Conservation (phyloP, 495 filamentous ascomycete genomes). For the Penicillium bialowiezense region DNA sequence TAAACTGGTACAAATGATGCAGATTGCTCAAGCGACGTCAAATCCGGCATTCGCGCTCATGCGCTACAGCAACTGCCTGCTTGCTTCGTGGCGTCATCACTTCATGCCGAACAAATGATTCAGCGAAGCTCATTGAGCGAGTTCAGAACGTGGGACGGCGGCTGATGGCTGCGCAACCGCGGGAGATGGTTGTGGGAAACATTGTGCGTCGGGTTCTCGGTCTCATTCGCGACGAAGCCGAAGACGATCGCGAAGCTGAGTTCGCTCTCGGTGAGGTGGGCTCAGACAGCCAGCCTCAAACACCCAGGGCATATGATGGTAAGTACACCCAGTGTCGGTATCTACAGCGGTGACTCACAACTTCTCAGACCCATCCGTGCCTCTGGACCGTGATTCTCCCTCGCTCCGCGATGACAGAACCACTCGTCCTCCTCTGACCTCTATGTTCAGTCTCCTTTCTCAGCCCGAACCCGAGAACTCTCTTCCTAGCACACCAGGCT, state of each 20-base stretch:
- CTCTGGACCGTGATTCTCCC: constrained; percentile 32
- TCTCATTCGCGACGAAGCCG: constrained; percentile 85
- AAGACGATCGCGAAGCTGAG: constrained; percentile 73
- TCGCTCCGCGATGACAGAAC: constrained; percentile 34
- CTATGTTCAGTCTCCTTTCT: constrained; percentile 83
- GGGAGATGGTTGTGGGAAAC: constrained; percentile 89
- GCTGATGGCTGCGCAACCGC: constrained; percentile 76
- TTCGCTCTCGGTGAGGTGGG: constrained; percentile 50
- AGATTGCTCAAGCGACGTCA: constrained; percentile 89
- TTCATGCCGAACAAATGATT: constrained; percentile 61
- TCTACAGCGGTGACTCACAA: constrained; percentile 10
- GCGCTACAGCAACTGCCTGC: constrained; percentile 85
- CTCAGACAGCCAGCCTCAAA: constrained; percentile 49
- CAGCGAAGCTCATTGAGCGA: constrained; percentile 70
- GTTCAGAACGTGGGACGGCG: constrained; percentile 72
- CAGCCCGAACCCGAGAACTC: constrained; percentile 49
- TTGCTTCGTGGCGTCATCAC: constrained; percentile 81
- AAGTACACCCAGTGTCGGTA: constrained; percentile 22
- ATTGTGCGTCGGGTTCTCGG: constrained; percentile 87
- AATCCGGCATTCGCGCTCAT: constrained; percentile 80
- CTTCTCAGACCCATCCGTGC: constrained; percentile 30
- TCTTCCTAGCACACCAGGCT: constrained; percentile 43
- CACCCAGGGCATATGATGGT: constrained; percentile 42
- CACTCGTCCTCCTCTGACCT: constrained; percentile 58
- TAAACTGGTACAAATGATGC: constrained; percentile 13